A percentile compares a stretch with the other conserved stretches of the same genome.
phyloP scores from a whole-genome alignment of 2,329 filamentous ascomycete species.

The Botryotinia globosa region DNA sequence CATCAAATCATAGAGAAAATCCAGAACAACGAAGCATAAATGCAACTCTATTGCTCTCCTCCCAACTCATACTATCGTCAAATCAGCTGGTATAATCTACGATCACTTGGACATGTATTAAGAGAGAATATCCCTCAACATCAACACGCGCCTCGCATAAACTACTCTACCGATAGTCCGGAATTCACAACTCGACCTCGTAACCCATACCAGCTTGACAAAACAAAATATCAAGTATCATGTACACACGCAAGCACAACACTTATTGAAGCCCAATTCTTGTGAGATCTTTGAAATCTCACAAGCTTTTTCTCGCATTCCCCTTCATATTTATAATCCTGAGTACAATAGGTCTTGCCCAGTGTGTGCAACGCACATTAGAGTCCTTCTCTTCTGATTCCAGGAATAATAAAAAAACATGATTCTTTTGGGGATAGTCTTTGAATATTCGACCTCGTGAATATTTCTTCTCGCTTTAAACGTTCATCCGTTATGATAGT shows the following conservation, averaged over 20 bases:
- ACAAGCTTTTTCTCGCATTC: not conserved
- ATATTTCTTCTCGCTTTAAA: not conserved
- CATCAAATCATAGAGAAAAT: not conserved
- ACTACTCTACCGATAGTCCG: too few species aligned
- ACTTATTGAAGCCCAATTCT: not conserved
- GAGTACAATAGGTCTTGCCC: rapidly evolving
- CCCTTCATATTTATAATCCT: not conserved
- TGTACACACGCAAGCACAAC: not conserved
- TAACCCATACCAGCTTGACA: too few species aligned
- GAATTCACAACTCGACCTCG: not conserved
- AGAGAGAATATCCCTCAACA: not conserved
- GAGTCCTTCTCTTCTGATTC: not conserved
- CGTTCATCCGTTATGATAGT: too few species aligned
- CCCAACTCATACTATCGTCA: not conserved
- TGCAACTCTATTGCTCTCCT: not conserved
- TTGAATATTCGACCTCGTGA: not conserved
- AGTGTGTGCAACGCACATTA: not conserved
- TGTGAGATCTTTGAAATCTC: not conserved
- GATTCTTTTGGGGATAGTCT: not conserved
- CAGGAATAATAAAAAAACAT: not conserved
- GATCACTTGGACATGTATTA: not conserved
- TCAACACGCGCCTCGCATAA: not conserved
- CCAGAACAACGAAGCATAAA: not conserved
- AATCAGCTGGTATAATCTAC: not conserved
- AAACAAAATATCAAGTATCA: not conserved